These are phyloP conservation scores for Saraca asoca DNA, from an alignment of 331 rosid species.

Conservation along the genomic window DNA sequence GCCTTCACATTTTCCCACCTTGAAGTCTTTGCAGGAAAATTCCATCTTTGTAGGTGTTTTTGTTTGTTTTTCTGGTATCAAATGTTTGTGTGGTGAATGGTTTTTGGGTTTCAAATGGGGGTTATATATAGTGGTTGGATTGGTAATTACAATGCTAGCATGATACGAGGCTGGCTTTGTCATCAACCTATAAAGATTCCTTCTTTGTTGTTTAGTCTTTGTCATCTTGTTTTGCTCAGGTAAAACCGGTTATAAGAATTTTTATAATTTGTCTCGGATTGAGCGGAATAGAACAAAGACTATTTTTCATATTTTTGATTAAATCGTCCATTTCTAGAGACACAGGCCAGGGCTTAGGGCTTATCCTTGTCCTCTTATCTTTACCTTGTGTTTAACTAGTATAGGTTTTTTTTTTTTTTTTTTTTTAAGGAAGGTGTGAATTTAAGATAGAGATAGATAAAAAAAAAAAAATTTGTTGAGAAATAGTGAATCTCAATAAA, in stretches of 20 bases:
- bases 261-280: too few relatives aligned
- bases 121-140: slow-evolving; percentile 25
- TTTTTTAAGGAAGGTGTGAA: too few relatives aligned
- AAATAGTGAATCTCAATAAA: too few relatives aligned
- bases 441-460: too few relatives aligned
- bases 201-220: slow-evolving; percentile 22
- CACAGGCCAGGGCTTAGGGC: too few relatives aligned
- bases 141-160: slow-evolving; percentile 40
- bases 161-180: slow-evolving; percentile 15
- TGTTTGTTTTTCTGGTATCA: slow-evolving; percentile 11
- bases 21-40: slow-evolving; percentile 56
- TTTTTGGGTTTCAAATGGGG: slow-evolving; percentile 5
- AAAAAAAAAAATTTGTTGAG: too few relatives aligned
- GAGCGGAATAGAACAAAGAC: too few relatives aligned
- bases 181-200: slow-evolving; percentile 8
- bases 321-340: too few relatives aligned
- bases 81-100: slow-evolving; percentile 11
- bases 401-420: too few relatives aligned
- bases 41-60: slow-evolving; percentile 48
- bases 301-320: too few relatives aligned
- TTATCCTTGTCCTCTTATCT: too few relatives aligned
- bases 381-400: too few relatives aligned
- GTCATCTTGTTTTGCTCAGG: background rate
- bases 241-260: background rate
- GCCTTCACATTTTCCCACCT: slow-evolving; percentile 72